Conservation (phyloP, 768 basidiomycete genomes). For the Galerina marginata region DNA sequence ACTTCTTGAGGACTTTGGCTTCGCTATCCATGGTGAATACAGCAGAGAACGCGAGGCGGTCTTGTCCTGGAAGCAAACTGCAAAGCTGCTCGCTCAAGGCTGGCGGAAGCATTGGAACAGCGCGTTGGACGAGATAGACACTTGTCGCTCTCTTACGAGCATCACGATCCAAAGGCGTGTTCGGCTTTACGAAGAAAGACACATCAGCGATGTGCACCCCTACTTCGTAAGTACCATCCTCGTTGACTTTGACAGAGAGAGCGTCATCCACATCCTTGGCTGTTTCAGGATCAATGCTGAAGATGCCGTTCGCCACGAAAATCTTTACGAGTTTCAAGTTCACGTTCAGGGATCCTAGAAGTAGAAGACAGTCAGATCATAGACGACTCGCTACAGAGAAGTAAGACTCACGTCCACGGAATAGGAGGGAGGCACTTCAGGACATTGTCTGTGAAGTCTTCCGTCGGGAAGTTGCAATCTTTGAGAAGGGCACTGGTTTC, state of each 20-base stretch:
- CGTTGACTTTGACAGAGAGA: slow-evolving; percentile 84
- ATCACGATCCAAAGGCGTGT: slow-evolving; percentile 97
- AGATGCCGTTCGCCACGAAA: slow-evolving; percentile 82
- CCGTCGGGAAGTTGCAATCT: slow-evolving; percentile 98
- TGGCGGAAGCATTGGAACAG: slow-evolving; percentile 97
- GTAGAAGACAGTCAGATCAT: slow-evolving; percentile 14
- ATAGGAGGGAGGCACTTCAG: slow-evolving; percentile 94
- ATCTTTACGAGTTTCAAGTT: slow-evolving; percentile 88
- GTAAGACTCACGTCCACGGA: slow-evolving; percentile 81
- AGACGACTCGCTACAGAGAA: not conserved
- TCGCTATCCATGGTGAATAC: slow-evolving; percentile 87
- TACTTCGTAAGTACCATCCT: slow-evolving; percentile 91
- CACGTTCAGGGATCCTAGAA: slow-evolving; percentile 83
- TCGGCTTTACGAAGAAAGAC: slow-evolving; percentile 92
- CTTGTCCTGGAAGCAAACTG: slow-evolving; percentile 86
- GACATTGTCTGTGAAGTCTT: slow-evolving; percentile 95
- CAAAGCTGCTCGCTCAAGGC: slow-evolving; percentile 92
- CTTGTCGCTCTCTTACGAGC: slow-evolving; percentile 96
- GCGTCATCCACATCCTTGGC: slow-evolving; percentile 97
- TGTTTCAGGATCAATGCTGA: slow-evolving; percentile 90
- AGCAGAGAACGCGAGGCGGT: slow-evolving; percentile 90
- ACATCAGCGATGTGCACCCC: slow-evolving; percentile 98
- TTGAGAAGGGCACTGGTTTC: slow-evolving; percentile 97
- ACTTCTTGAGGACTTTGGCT: slow-evolving; percentile 82
- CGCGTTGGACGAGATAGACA: slow-evolving; percentile 95